Conservation (phyloP, 1,284 basidiomycete species). For the Taiwanofungus camphoratus region DNA sequence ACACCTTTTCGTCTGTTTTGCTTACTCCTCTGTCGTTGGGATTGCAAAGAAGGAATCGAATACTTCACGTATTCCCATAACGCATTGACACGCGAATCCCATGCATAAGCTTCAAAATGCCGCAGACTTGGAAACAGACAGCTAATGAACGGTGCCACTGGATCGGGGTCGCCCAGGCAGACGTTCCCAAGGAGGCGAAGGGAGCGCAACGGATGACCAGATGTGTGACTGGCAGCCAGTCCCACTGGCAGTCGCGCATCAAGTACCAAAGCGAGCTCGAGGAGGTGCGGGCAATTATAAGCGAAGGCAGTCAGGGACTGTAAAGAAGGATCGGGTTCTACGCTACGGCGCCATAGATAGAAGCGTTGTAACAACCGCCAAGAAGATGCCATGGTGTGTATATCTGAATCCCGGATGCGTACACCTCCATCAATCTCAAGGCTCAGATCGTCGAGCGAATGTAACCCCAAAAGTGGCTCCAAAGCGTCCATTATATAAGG, state of each 20-base stretch:
- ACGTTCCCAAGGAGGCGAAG: constrained; percentile 7
- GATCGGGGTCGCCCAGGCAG: not conserved
- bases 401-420: constrained; percentile 3
- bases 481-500: not conserved
- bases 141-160: not conserved
- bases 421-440: constrained; percentile 7
- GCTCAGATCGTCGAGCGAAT: constrained; percentile 2
- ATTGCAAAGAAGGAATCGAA: not conserved
- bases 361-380: constrained; percentile 7
- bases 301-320: constrained; percentile 6
- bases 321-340: constrained; percentile 2
- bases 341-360: constrained; percentile 8
- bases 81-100: constrained; percentile 2
- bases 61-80: constrained; percentile 2
- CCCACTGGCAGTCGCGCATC: not conserved
- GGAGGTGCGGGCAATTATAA: not conserved
- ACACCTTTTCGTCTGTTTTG: too few relatives aligned
- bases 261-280: constrained; percentile 2
- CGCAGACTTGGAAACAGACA: constrained; percentile 6
- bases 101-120: constrained; percentile 8
- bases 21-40: too few relatives aligned
- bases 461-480: constrained; percentile 1
- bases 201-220: not conserved
- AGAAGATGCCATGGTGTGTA: constrained; percentile 6
- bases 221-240: not conserved